Conservation (phyloP, 208 protist genomes). For the Angomonas deanei region DNA sequence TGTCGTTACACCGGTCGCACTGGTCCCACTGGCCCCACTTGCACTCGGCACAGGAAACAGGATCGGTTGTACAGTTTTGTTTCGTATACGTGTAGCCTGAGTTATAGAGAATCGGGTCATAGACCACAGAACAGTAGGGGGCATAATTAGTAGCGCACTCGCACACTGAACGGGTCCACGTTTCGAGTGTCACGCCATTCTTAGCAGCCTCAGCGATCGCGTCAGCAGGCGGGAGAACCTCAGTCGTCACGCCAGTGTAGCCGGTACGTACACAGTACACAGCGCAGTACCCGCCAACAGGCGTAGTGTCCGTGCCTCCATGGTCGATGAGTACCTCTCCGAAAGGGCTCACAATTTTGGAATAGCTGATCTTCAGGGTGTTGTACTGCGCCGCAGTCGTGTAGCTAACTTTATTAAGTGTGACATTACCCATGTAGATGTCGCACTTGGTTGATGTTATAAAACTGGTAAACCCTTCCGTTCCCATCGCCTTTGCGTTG, state of each 20-base stretch:
- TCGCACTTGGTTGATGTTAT: not conserved
- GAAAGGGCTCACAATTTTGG: not conserved
- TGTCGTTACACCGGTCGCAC: not conserved
- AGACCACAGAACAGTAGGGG: not conserved
- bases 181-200: not conserved
- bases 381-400: not conserved
- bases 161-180: not conserved
- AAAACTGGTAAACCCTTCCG: not conserved
- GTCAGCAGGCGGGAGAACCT: not conserved
- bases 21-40: not conserved
- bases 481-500: not conserved
- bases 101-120: not conserved
- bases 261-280: not conserved
- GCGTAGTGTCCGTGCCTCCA: not conserved
- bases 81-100: not conserved
- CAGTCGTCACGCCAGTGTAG: not conserved
- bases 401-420: not conserved
- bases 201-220: not conserved
- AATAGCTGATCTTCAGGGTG: not conserved
- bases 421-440: not conserved
- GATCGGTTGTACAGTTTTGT: not conserved
- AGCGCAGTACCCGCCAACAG: not conserved
- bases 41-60: not conserved
- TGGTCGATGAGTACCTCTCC: not conserved
- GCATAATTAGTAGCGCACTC: not conserved